phyloP scores from a whole-genome alignment of 352 stramenopile species.

The Phytophthora idaei region DNA sequence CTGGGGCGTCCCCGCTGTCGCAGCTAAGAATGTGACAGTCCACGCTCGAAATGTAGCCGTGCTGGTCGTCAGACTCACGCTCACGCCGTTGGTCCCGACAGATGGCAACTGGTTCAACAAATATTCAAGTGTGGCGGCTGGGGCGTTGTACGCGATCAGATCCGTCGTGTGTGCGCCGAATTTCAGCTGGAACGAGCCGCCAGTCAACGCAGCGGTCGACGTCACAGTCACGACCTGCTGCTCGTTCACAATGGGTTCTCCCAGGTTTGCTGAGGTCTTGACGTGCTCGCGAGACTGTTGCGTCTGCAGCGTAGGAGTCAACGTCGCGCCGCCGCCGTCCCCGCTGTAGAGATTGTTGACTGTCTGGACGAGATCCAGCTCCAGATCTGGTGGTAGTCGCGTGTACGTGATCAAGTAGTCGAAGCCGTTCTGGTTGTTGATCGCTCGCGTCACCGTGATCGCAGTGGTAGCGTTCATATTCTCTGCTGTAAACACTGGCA shows the following conservation, averaged over 20 bases:
- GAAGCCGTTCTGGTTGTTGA: conserved; percentile 69
- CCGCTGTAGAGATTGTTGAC: conserved; percentile 75
- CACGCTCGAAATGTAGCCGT: conserved; percentile 42
- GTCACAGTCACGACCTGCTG: conserved; percentile 68
- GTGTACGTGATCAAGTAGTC: conserved; percentile 79
- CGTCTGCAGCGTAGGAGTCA: conserved; percentile 34
- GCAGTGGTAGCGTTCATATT: conserved; percentile 13
- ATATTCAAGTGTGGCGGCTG: conserved; percentile 57
- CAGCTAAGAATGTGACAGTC: conserved; percentile 67
- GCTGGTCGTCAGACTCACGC: conserved; percentile 33
- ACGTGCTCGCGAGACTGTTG: conserved; percentile 64
- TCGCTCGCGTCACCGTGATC: conserved; percentile 57
- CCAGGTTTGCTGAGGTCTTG: conserved; percentile 64
- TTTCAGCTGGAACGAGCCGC: conserved; percentile 66
- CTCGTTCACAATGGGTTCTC: conserved; percentile 69
- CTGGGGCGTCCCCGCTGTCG: conserved; percentile 45
- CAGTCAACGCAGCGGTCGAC: conserved; percentile 43
- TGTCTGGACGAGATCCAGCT: conserved; percentile 40
- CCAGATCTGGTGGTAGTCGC: conserved; percentile 41
- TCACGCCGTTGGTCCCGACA: conserved; percentile 48
- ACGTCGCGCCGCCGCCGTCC: conserved; percentile 43
- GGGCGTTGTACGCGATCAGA: conserved; percentile 71
- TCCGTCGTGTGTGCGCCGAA: conserved; percentile 72
- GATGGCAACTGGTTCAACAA: conserved; percentile 78
- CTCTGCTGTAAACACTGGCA: conserved; percentile 48